Base-by-base conservation (phyloP, 2,329 filamentous ascomycete species). In the Metarhizium brunneum region DNA sequence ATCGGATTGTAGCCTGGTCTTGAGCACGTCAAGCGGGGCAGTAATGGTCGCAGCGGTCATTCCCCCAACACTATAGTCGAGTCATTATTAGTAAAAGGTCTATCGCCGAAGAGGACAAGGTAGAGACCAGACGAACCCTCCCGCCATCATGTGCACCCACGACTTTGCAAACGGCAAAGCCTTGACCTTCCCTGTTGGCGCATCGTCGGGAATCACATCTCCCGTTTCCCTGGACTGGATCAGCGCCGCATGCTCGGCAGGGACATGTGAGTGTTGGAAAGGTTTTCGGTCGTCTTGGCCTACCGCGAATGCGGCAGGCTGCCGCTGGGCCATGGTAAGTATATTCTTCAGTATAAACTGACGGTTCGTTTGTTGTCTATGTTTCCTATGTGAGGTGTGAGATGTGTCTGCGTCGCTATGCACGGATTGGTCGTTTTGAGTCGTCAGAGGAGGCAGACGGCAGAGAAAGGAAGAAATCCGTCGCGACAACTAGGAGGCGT, bases 11-110 rank as follows among this genome's bases (percentile, higher is more conserved):
- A 97, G 78, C 40, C 92, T 85, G 11, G 92, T 97, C 71, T 95
- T 95, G 52, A 97, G 81, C 36, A 96, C 92, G 67, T 96, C 92
- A 57, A 97, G 86, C 25, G 92, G 92, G 8, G 90, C 91, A 2
- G 92, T 96, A n/a, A 96, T 73, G n/a, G 88, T 86, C 29, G 92
- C 89, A 11, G 92, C 87, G 18, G 90, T 91, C 86, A 96, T 95
- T 63, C 92, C 92, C 63, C 92, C 92, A 53, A 90, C 74, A 47
- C 92, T 95, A 62, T 38, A 60, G 42, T 6, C 54, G 55, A 30
- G 16, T 7, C 25, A 30, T 45, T 59, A 54, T 63, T 52, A 68
- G 60, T 49, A 49, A 52, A 40, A 57, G 50, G 50, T 18, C 40
- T 29, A 50, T 52, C 40, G 47, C 43, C 40, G 10, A 25, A 6